Evolutionary conservation across 1,139 yeast genomes (phyloP).

Genomic region (Blastobotrys aristatus): DNA sequence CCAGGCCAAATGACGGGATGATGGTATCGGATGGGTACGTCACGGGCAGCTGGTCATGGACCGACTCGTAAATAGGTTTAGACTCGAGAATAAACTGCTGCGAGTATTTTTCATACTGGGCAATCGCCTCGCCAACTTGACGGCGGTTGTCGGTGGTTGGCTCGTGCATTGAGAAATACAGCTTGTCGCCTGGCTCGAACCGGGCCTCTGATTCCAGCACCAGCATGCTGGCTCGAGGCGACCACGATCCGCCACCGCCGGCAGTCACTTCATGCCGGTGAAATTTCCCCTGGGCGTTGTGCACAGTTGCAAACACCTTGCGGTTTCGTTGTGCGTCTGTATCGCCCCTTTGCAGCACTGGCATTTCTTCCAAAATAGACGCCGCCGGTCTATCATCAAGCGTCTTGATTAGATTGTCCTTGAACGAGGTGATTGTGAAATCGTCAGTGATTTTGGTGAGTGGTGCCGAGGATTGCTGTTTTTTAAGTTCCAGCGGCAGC

Average conservation of each 20-base stretch:
- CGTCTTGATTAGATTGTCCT: constrained; percentile 49
- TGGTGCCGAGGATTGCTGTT: constrained; percentile 19
- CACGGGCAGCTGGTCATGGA: constrained; percentile 14
- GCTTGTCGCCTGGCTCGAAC: constrained; percentile 41
- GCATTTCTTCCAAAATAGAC: constrained; percentile 43
- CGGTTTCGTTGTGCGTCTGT: constrained; percentile 9
- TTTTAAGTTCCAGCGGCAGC: constrained; percentile 12
- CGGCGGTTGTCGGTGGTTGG: constrained; percentile 11
- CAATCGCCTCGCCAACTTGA: not conserved
- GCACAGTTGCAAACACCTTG: constrained; percentile 14
- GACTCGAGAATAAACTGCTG: constrained; percentile 22
- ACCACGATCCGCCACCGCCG: constrained; percentile 62
- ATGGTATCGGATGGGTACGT: constrained; percentile 14
- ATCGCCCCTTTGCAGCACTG: constrained; percentile 41
- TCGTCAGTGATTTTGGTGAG: constrained; percentile 24
- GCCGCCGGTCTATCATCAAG: constrained; percentile 50
- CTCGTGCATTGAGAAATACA: constrained; percentile 43
- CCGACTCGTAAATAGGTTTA: constrained; percentile 23
- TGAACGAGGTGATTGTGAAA: constrained; percentile 41
- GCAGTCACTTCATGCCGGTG: constrained; percentile 47
- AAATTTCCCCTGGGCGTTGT: constrained; percentile 6
- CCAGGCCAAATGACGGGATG: constrained; percentile 29
- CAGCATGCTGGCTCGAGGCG: constrained; percentile 53
- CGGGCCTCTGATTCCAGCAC: constrained; percentile 55
- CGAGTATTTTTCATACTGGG: not conserved